Conservation (phyloP, 257 asterid species). For the Ballota nigra region DNA sequence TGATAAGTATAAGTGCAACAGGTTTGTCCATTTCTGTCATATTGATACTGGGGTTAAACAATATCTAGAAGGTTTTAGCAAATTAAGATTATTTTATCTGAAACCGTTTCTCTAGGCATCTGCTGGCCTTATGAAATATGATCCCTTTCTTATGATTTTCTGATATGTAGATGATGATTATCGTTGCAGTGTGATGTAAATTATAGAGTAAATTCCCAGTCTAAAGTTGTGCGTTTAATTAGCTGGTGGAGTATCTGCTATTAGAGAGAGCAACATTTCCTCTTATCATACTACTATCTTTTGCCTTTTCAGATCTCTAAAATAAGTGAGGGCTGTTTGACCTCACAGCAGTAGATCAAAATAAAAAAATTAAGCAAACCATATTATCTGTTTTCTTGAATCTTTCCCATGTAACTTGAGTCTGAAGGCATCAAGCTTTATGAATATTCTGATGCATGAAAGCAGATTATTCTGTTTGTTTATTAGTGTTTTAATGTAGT, state of each 20-base stretch:
- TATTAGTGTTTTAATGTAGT: constrained; percentile 13
- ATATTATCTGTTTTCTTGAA: neutral
- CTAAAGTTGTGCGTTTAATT: neutral
- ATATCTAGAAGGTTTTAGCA: neutral
- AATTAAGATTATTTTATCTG: neutral
- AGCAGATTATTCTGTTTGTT: neutral
- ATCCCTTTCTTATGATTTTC: constrained; percentile 3
- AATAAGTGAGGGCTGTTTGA: neutral
- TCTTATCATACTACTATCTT: neutral
- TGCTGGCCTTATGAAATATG: constrained; percentile 1
- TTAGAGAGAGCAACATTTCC: neutral
- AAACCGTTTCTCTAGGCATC: neutral
- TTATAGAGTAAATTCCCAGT: neutral
- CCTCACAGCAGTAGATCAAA: neutral
- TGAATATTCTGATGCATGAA: neutral
- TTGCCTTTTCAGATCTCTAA: neutral
- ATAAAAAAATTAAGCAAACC: neutral
- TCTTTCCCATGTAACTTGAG: constrained; percentile 9
- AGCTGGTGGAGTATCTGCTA: constrained; percentile 10
- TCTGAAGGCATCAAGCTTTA: neutral
- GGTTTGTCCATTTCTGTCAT: constrained; percentile 30
- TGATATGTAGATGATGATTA: neutral
- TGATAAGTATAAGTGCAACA: constrained; percentile 60
- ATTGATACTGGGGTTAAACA: constrained; percentile 1
- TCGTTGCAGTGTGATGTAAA: neutral